These are phyloP conservation scores for Kurtzmaniella quercitrusa DNA, from an alignment of 1,139 yeast genomes.

Conservation along the genomic window DNA sequence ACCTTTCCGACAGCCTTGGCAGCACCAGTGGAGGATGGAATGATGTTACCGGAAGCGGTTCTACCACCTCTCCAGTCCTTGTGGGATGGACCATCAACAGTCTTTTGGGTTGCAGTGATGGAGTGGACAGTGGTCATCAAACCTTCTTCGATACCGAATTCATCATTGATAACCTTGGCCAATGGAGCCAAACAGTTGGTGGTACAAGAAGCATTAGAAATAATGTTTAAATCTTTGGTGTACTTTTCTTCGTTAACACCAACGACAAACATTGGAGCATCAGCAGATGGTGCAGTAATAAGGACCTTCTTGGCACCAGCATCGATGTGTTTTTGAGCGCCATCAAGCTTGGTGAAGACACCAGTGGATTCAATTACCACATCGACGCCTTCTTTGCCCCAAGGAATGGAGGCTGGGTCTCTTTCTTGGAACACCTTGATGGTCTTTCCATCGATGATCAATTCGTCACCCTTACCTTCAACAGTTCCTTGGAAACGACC, in stretches of 20 bases:
- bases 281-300: slow-evolving; percentile 76
- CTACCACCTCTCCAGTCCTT: slow-evolving; percentile 90
- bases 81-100: slow-evolving; percentile 80
- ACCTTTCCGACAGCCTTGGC: slow-evolving; percentile 85
- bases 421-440: slow-evolving; percentile 63
- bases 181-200: slow-evolving; percentile 79
- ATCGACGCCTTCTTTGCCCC: slow-evolving; percentile 67
- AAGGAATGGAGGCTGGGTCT: slow-evolving; percentile 69
- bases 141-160: slow-evolving; percentile 70
- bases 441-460: slow-evolving; percentile 56
- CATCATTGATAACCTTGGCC: slow-evolving; percentile 70
- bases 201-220: slow-evolving; percentile 79
- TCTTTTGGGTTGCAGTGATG: slow-evolving; percentile 78
- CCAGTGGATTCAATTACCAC: slow-evolving; percentile 77
- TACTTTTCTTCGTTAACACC: slow-evolving; percentile 71
- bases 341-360: slow-evolving; percentile 67
- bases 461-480: slow-evolving; percentile 40
- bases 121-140: slow-evolving; percentile 81
- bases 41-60: slow-evolving; percentile 77
- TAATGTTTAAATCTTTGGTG: slow-evolving; percentile 57
- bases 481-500: slow-evolving; percentile 64
- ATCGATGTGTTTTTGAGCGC: slow-evolving; percentile 66
- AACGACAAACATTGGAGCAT: slow-evolving; percentile 76
- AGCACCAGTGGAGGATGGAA: slow-evolving; percentile 82
- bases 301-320: slow-evolving; percentile 81